Base-by-base conservation (phyloP, 768 basidiomycete genomes). In the Trametes meyenii region DNA sequence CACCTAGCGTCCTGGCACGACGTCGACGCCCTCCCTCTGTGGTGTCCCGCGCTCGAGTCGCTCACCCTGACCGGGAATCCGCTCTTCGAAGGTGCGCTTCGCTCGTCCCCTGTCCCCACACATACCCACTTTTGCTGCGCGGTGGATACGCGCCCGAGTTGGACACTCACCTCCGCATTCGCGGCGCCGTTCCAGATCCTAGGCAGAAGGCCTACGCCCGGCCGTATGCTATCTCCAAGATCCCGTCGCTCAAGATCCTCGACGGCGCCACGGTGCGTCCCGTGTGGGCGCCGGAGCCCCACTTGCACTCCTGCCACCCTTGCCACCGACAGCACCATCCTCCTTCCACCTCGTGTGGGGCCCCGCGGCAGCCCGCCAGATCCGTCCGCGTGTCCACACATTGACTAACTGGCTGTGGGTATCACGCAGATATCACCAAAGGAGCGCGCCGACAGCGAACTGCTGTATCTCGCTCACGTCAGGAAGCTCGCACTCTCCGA, bases 371-470 rank as follows among this genome's bases (percentile, higher is more conserved):
- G 24, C 4, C 46, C 46, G 10, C 2, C 33, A 21, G 2, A 17
- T 19, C 17, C 29, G n/a, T 2, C 17, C 1, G 21, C 35, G 33
- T 40, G 19, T 38, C 38, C 51, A 26, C 19, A 21, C 42, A 42
- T 19, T 29, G n/a, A 61, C 51, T 58, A 29, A 49, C 35, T n/a
- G n/a, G n/a, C n/a, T 48, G 61, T 46, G 53, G 13, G 6, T n/a
- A 24, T n/a, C 43, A 2, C 55, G 62, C 65, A 94, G 91, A 83
- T 95, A 46, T 83, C 87, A 10, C 64, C 71, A 10, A 85, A 81
- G 64, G 91, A 94, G 71, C 81, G 94, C 42, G 77, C 74, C n/a
- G 94, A 96, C 68, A 84, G 86, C 50, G 94, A 96, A 73, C 71
- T 92, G 24, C 90, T 90, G 70, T 96, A 94, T 74, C 78, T 94